Evolutionary conservation across 164 flowering plant genomes (phyloP), one percentile per base, ranked within the genome.

Genomic region (Nelumbo lutea): DNA sequence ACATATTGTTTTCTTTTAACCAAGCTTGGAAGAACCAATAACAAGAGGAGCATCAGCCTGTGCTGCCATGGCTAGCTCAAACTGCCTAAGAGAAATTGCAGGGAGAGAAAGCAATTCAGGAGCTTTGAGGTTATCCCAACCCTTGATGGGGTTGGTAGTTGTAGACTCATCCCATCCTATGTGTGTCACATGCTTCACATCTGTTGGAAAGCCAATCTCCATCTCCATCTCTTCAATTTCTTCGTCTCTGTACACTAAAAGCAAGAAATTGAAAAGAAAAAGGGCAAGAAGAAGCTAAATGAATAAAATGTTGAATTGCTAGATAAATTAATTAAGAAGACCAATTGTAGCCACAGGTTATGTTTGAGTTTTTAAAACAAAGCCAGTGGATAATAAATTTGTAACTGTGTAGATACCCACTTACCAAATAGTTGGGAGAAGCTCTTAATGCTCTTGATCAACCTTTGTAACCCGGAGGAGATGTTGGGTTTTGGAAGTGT

Each of bases 161-260:
- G 83, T 66, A 50, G 82, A 76, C 7, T 86, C 87, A 79, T 90
- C 96, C 82, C 81, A 82, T 70, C 96, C 98, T 69, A 93, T 90
- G 78, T 93, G 98, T 43, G 91, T 79, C 44, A 89, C 88, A 77
- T 93, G 97, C 80, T 88, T 87, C 73, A 88, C 96, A 81, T 93
- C 87, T 53, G 96, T 90, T 63, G 98, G 98, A 15, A 68, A 63
- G 61, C 97, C 98, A 68, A 93, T 93, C 77, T 93, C 91, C 82
- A 88, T 80, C 27, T 88, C 88, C 77, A 62, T 76, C 27, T 73
- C 81, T 10, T 76, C 80, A 65, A 79, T 89, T 48, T 27, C 27
- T 27, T 73, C 85, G 47, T 84, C 90, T 69, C 83, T 85, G 71
- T 80, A 80, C 46, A 73, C 97, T 88, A 13, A 61, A 60, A 51